Evolutionary conservation across 176 grass and related monocot species (phyloP), one percentile per base, ranked within the genome.

Genomic region (Zea luxurians): DNA sequence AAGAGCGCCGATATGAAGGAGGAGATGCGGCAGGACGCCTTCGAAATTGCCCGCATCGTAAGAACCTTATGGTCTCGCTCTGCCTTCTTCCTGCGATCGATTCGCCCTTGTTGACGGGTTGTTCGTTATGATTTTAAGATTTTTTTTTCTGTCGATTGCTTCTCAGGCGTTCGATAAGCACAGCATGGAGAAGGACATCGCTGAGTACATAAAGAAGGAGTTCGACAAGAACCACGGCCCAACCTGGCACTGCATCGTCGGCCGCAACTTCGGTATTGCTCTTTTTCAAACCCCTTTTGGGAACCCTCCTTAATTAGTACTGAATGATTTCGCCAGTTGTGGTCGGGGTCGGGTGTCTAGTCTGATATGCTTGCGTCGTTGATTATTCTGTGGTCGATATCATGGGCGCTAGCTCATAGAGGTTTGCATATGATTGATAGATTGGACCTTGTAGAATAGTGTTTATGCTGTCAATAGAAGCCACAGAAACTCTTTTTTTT

Each of bases 191-290:
- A 99, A 99, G 90, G 96, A 95, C 72, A 89, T 99, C 71, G 96
- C 96, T 10, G 96, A 99, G 84, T 95, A 95, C 88, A 99, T 99
- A 75, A 99, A 99, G 80, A 99, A 99, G 92, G 96, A 99, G 86
- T 99, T 99, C 84, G 96, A 99, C 84, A 90, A 89, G 75, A 92
- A 90, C 71, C 88, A 99, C 75, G 96, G 92, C 16, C 90, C 90
- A 11, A 95, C 92, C 37, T 99, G 96, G 96, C 96, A 99, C 87
- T 99, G 96, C 88, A 99, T 99, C 61, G 96, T 95, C n/a, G 96
- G 96, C 62, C 90, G 90, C 59, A 94, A 99, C 90, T 99, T 99
- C 55, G 96, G 96, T 99, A 93, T 55, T 83, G 8, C 40, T 37
- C 15, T 10, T 16, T 1, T 15, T 64, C 7, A 35, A 4, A 15